Conservation (phyloP, 768 basidiomycete genomes). For the Panaeolus cyanescens region DNA sequence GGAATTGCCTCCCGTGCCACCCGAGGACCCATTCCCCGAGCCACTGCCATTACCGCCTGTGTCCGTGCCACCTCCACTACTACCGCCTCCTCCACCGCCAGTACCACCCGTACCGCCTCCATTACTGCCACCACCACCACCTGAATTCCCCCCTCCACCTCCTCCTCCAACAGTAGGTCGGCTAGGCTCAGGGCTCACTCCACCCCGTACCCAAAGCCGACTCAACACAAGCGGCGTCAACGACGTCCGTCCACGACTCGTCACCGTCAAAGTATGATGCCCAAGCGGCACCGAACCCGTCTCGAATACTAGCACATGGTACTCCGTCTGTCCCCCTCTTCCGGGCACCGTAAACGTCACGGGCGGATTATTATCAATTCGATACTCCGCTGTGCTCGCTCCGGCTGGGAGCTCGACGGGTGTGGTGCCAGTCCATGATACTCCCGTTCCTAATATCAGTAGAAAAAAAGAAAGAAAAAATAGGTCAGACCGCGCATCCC, state of each 20-base stretch:
- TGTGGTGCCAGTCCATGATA: slow-evolving; percentile 25
- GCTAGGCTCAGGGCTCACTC: not conserved
- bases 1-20: not conserved
- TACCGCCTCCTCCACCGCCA: not conserved
- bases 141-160: not conserved
- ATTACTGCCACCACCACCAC: no score
- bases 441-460: slow-evolving; percentile 18
- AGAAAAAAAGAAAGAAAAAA: not conserved
- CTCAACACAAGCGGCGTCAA: slow-evolving; percentile 23
- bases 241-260: slow-evolving; percentile 17
- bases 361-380: slow-evolving; percentile 24
- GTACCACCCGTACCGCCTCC: no score
- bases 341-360: slow-evolving; percentile 18
- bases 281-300: slow-evolving; percentile 16
- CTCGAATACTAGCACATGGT: slow-evolving; percentile 23
- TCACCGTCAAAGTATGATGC: slow-evolving; percentile 23
- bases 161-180: not conserved
- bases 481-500: not conserved
- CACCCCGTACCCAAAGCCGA: not conserved
- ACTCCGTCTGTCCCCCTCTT: slow-evolving; percentile 11
- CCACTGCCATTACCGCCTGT: not conserved
- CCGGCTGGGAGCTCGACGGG: slow-evolving; percentile 22
- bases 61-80: not conserved
- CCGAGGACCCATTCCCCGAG: not conserved
- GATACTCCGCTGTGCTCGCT: slow-evolving; percentile 23